phyloP scores from a whole-genome alignment of 2,329 filamentous ascomycete species.

The Stachybotrys elegans region DNA sequence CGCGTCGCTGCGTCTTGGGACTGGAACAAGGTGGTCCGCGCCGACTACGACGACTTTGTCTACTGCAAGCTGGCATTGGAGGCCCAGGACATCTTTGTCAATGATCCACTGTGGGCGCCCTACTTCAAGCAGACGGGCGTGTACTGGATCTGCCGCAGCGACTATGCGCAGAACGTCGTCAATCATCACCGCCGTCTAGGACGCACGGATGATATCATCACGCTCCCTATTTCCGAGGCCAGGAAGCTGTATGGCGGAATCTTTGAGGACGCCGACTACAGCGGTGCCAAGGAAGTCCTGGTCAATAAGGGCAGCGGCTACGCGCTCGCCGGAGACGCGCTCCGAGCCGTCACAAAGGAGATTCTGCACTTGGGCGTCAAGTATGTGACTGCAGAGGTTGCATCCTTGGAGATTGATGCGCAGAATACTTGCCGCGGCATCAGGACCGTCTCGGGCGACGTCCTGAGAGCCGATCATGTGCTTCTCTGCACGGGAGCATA shows the following conservation, averaged over 20 bases:
- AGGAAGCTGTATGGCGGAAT: constrained; percentile 51
- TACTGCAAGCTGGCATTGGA: constrained; percentile 63
- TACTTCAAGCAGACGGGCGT: constrained; percentile 58
- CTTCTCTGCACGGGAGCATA: constrained; percentile 54
- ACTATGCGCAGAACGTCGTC: constrained; percentile 46
- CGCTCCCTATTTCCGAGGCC: constrained; percentile 39
- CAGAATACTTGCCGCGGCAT: constrained; percentile 43
- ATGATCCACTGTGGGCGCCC: constrained; percentile 49
- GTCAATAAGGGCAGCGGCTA: constrained; percentile 59
- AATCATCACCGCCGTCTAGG: constrained; percentile 46
- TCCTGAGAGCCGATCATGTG: constrained; percentile 43
- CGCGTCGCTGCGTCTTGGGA: constrained; percentile 62
- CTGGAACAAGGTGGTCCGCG: constrained; percentile 68
- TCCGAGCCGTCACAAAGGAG: constrained; percentile 48
- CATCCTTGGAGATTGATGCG: constrained; percentile 40
- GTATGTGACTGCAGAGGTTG: constrained; percentile 50
- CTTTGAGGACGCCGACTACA: constrained; percentile 56
- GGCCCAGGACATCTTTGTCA: constrained; percentile 57
- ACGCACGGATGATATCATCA: constrained; percentile 31
- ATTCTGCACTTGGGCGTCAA: constrained; percentile 51
- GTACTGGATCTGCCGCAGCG: constrained; percentile 48
- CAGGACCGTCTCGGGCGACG: constrained; percentile 35
- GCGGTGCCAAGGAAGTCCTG: constrained; percentile 52
- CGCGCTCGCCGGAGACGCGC: constrained; percentile 55
- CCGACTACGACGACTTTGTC: constrained; percentile 60